Evolutionary conservation across 495 filamentous ascomycete species (phyloP).

Genomic region (Penicillium coffeae): DNA sequence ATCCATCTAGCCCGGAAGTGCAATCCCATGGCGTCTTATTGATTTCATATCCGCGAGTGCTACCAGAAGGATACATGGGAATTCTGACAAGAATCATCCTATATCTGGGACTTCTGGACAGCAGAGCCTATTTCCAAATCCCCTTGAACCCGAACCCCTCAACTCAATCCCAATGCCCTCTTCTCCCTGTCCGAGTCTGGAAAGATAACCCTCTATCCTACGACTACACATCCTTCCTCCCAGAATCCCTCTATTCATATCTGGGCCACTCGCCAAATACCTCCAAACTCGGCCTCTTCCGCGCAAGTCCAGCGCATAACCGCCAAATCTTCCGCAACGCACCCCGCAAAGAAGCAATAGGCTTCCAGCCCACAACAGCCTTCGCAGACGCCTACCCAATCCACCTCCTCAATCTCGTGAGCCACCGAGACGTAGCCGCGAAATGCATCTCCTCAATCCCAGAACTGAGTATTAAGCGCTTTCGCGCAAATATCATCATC

Average conservation of each 20-base stretch:
- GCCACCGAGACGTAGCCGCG: constrained; percentile 58
- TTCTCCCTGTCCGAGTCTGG: constrained; percentile 72
- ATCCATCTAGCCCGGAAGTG: constrained; percentile 35
- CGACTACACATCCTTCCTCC: constrained; percentile 46
- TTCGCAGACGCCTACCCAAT: constrained; percentile 91
- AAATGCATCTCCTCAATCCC: constrained; percentile 53
- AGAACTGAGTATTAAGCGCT: constrained; percentile 63
- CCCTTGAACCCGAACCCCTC: constrained; percentile 65
- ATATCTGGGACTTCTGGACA: constrained; percentile 17
- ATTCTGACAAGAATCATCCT: constrained; percentile 13
- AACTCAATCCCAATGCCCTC: constrained; percentile 49
- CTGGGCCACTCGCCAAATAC: constrained; percentile 35
- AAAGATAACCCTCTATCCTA: constrained; percentile 55
- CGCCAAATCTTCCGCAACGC: constrained; percentile 74
- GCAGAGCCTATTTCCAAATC: constrained; percentile 47
- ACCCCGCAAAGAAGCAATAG: constrained; percentile 61
- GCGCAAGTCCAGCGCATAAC: constrained; percentile 56
- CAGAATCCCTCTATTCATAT: constrained; percentile 56
- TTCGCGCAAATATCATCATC: constrained; percentile 81
- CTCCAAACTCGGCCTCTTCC: constrained; percentile 62
- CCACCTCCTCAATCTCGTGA: constrained; percentile 73
- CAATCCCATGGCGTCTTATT: constrained; percentile 36
- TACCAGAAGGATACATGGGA: constrained; percentile 6
- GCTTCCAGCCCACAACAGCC: constrained; percentile 72
- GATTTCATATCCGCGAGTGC: constrained; percentile 32